Conservation (phyloP, 23 red algal genomes). For the Agarophyton chilense region DNA sequence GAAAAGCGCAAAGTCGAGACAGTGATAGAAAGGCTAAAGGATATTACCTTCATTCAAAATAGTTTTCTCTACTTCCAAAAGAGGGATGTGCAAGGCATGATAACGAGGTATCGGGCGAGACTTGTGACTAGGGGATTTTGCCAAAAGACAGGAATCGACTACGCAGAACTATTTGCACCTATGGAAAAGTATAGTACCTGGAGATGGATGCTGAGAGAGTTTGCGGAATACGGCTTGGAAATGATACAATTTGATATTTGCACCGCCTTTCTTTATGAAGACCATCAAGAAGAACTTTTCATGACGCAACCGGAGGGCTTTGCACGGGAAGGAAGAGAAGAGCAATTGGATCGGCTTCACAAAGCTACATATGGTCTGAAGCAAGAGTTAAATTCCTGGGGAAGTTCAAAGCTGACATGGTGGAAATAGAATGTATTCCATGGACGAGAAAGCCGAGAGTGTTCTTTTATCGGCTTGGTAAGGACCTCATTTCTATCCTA, state of each 20-base stretch:
- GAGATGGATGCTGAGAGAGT: too few species aligned
- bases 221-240: background rate
- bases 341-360: background rate
- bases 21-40: too few species aligned
- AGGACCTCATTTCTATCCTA: background rate
- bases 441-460: background rate
- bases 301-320: conserved; percentile 23
- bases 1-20: background rate
- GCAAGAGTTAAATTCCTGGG: background rate
- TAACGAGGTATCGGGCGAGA: background rate
- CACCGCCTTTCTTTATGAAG: conserved; percentile 2
- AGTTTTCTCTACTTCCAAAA: background rate
- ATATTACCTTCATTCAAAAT: background rate
- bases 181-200: background rate
- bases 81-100: background rate
- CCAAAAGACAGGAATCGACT: background rate
- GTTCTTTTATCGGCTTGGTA: background rate
- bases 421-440: background rate
- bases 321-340: background rate
- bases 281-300: background rate
- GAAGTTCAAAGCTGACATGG: background rate
- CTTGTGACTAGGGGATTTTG: too few species aligned
- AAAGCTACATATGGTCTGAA: background rate
- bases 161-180: background rate
- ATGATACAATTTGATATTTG: background rate